These are phyloP conservation scores for Chiua virens DNA, from an alignment of 768 basidiomycete genomes.

Conservation along the genomic window DNA sequence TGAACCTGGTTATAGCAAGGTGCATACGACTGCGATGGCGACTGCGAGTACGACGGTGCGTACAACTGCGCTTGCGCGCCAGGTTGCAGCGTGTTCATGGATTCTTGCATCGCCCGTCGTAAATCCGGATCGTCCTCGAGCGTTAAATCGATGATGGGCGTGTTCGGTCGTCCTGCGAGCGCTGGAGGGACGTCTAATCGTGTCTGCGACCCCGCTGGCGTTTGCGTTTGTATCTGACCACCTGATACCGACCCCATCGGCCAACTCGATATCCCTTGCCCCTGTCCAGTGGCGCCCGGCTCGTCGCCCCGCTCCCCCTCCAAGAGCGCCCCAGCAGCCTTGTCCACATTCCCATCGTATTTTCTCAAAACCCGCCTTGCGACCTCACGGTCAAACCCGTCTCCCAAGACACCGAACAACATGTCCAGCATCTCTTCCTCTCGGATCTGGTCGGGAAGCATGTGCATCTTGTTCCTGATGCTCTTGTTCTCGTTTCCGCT, in stretches of 20 bases:
- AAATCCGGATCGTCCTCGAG: slow-evolving; percentile 53
- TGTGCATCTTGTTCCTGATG: slow-evolving; percentile 14
- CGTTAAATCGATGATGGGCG: slow-evolving; percentile 59
- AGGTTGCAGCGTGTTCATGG: slow-evolving; percentile 40
- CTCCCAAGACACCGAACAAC: slow-evolving; percentile 40
- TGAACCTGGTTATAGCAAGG: slow-evolving; percentile 44
- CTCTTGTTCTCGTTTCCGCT: background rate
- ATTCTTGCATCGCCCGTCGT: slow-evolving; percentile 52
- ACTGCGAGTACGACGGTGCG: slow-evolving; percentile 9
- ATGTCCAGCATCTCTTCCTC: slow-evolving; percentile 36
- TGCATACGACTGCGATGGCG: slow-evolving; percentile 23
- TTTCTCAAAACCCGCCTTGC: slow-evolving; percentile 59
- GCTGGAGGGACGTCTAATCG: slow-evolving; percentile 11
- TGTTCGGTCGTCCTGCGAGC: slow-evolving; percentile 23
- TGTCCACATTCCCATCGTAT: slow-evolving; percentile 56
- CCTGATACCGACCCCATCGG: background rate
- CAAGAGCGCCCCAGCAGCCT: slow-evolving; percentile 54
- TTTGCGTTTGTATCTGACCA: background rate
- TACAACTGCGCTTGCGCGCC: slow-evolving; percentile 27
- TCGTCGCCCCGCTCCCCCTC: slow-evolving; percentile 49
- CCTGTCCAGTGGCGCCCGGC: background rate
- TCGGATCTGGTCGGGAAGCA: slow-evolving; percentile 18
- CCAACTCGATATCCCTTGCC: slow-evolving; percentile 1
- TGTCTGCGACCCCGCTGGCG: background rate
- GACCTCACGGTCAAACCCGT: slow-evolving; percentile 41